These are phyloP conservation scores for Fusarium sp. DNA, from an alignment of 2,329 filamentous ascomycete species.

Conservation along the genomic window DNA sequence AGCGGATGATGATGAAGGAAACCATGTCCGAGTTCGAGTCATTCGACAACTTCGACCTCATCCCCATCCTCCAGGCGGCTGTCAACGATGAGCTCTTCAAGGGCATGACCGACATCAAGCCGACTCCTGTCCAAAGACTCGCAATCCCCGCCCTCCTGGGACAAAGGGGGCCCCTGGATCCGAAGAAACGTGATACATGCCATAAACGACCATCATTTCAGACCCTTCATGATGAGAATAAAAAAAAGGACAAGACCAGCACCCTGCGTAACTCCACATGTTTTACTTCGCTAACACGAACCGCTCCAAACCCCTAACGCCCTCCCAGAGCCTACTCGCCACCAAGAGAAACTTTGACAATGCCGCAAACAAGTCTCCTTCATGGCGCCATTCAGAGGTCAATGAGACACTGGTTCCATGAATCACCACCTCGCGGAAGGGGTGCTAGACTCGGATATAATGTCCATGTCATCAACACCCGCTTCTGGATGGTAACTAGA, in stretches of 20 bases:
- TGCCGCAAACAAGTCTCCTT: background rate
- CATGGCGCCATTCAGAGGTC: background rate
- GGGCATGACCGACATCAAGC: constrained; percentile 75
- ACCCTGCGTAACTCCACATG: constrained; percentile 27
- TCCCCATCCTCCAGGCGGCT: constrained; percentile 74
- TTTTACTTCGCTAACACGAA: constrained; percentile 18
- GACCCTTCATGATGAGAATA: constrained; percentile 16
- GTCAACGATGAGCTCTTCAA: constrained; percentile 76
- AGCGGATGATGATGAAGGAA: constrained; percentile 61
- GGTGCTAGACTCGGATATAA: background rate
- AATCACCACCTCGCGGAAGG: background rate
- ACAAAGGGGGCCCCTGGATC: constrained; percentile 49
- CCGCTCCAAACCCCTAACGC: constrained; percentile 22
- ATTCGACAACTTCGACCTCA: constrained; percentile 81
- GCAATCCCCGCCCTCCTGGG: constrained; percentile 84
- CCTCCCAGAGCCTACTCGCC: background rate
- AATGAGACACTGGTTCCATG: background rate
- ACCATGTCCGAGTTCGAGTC: constrained; percentile 72
- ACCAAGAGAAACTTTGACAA: background rate
- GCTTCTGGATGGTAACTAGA: background rate
- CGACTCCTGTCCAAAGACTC: constrained; percentile 88
- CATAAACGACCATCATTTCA: constrained; percentile 36
- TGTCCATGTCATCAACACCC: background rate
- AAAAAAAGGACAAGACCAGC: background rate
- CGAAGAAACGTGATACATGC: constrained; percentile 33